Conservation (phyloP, 176 grass and related monocot genomes). For the Pontederia paniculata region DNA sequence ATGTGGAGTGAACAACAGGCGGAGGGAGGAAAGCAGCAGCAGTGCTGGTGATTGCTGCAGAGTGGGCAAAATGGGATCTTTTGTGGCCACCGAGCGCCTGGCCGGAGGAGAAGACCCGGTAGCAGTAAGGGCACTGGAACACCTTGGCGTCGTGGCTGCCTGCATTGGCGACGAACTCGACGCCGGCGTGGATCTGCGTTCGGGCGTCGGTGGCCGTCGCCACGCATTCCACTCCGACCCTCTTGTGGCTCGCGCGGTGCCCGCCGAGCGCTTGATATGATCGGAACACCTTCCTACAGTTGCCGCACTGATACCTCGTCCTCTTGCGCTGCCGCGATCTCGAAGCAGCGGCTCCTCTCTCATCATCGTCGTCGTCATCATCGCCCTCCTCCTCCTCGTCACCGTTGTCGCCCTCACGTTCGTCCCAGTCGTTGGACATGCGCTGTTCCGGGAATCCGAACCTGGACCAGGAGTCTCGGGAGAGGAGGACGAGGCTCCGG, state of each 20-base stretch:
- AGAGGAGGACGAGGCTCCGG: constrained; percentile 15
- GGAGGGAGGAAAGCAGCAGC: constrained; percentile 3
- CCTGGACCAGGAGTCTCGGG: constrained; percentile 18
- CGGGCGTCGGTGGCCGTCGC: background rate
- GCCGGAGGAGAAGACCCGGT: constrained; percentile 34
- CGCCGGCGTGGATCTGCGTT: background rate
- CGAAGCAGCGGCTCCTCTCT: background rate
- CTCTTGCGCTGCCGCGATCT: background rate
- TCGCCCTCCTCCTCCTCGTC: background rate
- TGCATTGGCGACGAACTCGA: background rate
- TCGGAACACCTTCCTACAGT: constrained; percentile 71
- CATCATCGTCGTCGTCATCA: background rate
- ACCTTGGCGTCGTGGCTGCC: constrained; percentile 13
- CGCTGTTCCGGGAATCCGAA: background rate
- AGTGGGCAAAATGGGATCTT: constrained; percentile 28
- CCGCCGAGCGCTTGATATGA: constrained; percentile 86
- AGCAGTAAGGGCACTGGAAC: constrained; percentile 29
- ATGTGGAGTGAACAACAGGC: background rate
- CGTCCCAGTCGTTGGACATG: background rate
- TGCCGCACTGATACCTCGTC: constrained; percentile 41
- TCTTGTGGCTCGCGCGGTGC: constrained; percentile 80
- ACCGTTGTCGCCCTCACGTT: background rate
- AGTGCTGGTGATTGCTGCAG: background rate
- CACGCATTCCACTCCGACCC: background rate
- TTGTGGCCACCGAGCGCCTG: constrained; percentile 44